Conservation (phyloP, 1,284 basidiomycete species). For the Puccinia sorghi region DNA sequence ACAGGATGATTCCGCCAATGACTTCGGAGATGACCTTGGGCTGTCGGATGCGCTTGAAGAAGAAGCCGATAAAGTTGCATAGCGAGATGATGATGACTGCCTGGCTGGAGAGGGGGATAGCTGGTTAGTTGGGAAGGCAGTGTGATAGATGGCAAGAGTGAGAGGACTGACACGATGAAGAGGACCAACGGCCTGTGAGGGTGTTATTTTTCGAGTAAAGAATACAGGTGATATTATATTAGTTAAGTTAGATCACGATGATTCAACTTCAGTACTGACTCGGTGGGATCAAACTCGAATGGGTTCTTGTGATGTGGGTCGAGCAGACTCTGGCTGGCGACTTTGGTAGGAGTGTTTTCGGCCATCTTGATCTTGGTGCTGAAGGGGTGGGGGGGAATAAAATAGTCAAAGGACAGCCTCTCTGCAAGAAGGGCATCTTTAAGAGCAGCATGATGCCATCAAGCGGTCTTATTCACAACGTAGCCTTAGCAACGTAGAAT, state of each 20-base stretch:
- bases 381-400: too few species aligned
- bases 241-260: too few species aligned
- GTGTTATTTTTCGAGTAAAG: not conserved
- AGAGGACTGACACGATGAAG: slow-evolving; percentile 39
- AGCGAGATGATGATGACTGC: slow-evolving; percentile 72
- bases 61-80: slow-evolving; percentile 69
- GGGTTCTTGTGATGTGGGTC: slow-evolving; percentile 46
- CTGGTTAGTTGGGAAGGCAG: not conserved
- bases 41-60: slow-evolving; percentile 70
- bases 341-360: too few species aligned
- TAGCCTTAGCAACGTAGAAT: too few species aligned
- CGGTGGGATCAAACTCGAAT: slow-evolving; percentile 46
- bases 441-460: too few species aligned
- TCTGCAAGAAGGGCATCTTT: too few species aligned
- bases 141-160: not conserved
- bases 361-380: too few species aligned
- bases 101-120: slow-evolving; percentile 23
- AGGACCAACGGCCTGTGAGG: slow-evolving; percentile 33
- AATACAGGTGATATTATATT: too few species aligned
- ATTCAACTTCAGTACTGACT: too few species aligned
- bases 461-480: too few species aligned
- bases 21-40: slow-evolving; percentile 86
- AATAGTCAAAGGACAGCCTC: too few species aligned
- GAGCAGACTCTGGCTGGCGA: slow-evolving; percentile 47
- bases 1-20: slow-evolving; percentile 75